Conservation (phyloP, 2,329 filamentous ascomycete genomes). For the Diaporthe sp. region DNA sequence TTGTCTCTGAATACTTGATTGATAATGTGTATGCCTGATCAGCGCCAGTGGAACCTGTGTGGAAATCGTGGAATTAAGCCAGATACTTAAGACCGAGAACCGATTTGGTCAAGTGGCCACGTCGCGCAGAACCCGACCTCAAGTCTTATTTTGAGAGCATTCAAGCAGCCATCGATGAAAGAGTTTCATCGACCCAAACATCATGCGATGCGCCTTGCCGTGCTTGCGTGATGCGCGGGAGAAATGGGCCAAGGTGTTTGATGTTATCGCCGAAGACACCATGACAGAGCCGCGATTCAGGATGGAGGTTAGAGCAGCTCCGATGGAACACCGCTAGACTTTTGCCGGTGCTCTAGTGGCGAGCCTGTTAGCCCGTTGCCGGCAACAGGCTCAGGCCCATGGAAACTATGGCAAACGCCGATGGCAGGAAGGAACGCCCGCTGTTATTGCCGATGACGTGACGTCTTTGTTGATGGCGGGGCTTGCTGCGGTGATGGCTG, state of each 20-base stretch:
- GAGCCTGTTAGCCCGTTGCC: constrained; percentile 16
- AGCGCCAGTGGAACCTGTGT: neutral
- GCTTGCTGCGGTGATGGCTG: constrained; percentile 7
- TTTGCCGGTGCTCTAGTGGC: constrained; percentile 22
- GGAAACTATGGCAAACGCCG: constrained; percentile 25
- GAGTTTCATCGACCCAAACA: neutral
- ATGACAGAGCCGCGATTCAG: constrained; percentile 2
- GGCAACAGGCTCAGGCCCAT: neutral
- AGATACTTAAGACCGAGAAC: neutral
- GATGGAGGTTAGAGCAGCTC: neutral
- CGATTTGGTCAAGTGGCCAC: neutral
- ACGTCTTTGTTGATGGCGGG: constrained; percentile 14
- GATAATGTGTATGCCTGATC: neutral
- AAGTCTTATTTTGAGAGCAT: neutral
- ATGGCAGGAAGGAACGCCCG: neutral
- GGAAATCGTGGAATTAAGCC: neutral
- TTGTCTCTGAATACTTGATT: neutral
- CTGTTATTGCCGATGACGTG: constrained; percentile 34
- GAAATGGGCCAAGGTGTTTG: neutral
- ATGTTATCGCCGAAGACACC: constrained; percentile 6
- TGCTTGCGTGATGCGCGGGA: neutral
- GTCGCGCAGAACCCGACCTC: neutral
- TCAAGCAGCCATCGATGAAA: neutral
- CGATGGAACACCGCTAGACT: neutral
- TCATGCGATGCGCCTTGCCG: neutral